These are phyloP conservation scores for Amanita exitialis DNA, from an alignment of 768 basidiomycete species.

Conservation along the genomic window DNA sequence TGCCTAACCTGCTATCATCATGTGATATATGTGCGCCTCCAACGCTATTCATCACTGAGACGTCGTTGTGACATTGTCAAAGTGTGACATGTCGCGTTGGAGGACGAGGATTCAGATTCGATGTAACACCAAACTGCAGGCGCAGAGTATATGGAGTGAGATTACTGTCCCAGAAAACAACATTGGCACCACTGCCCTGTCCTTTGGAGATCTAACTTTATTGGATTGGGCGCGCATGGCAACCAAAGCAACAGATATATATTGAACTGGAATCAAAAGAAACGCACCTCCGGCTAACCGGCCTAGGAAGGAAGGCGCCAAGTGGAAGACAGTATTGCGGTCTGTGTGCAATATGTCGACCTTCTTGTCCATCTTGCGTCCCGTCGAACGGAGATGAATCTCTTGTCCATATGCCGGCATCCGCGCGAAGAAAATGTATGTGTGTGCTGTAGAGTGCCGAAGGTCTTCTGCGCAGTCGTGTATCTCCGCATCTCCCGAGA, in stretches of 20 bases:
- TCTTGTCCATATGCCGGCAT: not conserved
- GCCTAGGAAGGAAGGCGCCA: not conserved
- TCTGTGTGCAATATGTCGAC: too few relatives aligned
- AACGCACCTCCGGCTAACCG: not conserved
- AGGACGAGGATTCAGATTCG: not conserved
- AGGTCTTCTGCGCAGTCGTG: constrained; percentile 1
- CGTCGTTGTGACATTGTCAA: not conserved
- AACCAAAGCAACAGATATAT: not conserved
- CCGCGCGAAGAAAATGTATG: not conserved
- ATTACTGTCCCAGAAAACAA: not conserved
- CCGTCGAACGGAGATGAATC: not conserved
- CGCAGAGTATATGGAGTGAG: not conserved
- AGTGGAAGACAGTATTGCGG: not conserved
- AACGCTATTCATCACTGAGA: too few relatives aligned
- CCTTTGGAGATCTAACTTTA: not conserved
- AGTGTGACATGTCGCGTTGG: not conserved
- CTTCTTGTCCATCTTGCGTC: too few relatives aligned
- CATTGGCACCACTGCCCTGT: too few relatives aligned
- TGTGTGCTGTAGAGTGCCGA: not conserved
- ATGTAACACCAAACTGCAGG: not conserved
- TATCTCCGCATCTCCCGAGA: not conserved
- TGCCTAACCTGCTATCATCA: too few relatives aligned
- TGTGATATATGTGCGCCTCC: too few relatives aligned
- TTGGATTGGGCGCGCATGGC: not conserved
- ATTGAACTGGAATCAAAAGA: not conserved